Conservation (phyloP, 805 yeast genomes). For the Sugiyamaella floridensis region DNA sequence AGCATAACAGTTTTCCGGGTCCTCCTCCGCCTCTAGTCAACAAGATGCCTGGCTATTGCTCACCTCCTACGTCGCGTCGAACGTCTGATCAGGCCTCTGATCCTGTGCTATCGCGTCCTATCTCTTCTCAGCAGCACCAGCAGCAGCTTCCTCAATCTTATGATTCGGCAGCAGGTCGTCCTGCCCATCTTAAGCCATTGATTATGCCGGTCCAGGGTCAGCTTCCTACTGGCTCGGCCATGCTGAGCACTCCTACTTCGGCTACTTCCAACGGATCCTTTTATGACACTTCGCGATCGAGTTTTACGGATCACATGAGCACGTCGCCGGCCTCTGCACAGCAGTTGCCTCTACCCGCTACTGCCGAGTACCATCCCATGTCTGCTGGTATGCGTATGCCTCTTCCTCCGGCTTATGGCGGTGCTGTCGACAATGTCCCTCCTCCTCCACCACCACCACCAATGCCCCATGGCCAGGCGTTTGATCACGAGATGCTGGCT, state of each 20-base stretch:
- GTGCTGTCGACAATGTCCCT: not conserved
- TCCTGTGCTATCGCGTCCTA: not conserved
- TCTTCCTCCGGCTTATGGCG: not conserved
- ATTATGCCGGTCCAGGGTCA: not conserved
- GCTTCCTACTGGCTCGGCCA: not conserved
- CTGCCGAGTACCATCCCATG: not conserved
- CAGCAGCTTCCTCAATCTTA: slow-evolving; percentile 8
- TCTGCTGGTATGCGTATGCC: not conserved
- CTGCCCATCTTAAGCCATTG: not conserved
- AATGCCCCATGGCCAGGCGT: not conserved
- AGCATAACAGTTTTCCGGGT: not conserved
- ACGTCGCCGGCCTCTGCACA: not conserved
- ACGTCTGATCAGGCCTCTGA: slow-evolving; percentile 8
- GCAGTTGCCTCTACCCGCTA: too few relatives aligned
- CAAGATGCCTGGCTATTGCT: slow-evolving; percentile 9
- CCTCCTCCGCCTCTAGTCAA: not conserved
- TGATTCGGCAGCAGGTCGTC: not conserved
- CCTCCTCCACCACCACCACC: slow-evolving; percentile 2
- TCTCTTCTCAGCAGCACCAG: slow-evolving; percentile 5
- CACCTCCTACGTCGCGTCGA: slow-evolving; percentile 12
- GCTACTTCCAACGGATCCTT: not conserved
- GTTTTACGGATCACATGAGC: not conserved
- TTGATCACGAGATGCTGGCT: slow-evolving; percentile 6
- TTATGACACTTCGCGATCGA: not conserved
- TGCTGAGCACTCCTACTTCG: not conserved